Conservation (phyloP, 2,329 filamentous ascomycete genomes). For the Colletotrichum sp. region DNA sequence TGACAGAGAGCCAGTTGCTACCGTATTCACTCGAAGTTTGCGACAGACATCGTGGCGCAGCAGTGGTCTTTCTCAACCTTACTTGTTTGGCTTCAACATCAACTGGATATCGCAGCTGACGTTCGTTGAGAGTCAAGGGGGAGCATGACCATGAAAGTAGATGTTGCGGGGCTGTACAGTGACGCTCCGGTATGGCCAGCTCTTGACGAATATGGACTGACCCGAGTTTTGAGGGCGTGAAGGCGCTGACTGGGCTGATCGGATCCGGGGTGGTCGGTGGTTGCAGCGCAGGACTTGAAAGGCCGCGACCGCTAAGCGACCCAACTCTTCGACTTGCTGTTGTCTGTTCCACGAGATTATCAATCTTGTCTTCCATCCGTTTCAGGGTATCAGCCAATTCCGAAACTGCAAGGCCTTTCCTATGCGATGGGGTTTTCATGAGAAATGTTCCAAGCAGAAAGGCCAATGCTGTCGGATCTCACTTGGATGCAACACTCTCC, state of each 20-base stretch:
- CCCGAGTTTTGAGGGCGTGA: not conserved
- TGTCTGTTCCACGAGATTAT: not conserved
- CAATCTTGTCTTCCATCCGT: not conserved
- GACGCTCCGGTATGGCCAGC: not conserved
- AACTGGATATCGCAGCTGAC: not conserved
- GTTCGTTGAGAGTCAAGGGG: not conserved
- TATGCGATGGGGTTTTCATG: not conserved
- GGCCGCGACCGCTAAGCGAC: not conserved
- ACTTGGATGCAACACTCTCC: slow-evolving; percentile 6
- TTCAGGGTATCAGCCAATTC: not conserved
- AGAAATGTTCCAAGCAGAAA: not conserved
- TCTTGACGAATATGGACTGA: not conserved
- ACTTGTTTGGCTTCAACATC: not conserved
- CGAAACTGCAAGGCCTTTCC: not conserved
- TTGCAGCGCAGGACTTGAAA: not conserved
- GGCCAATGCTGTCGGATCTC: not conserved
- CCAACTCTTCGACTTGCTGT: not conserved
- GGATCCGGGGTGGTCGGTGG: not conserved
- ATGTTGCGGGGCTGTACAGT: not conserved
- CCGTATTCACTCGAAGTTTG: not conserved
- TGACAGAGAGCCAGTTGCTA: not conserved
- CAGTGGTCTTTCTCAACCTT: not conserved
- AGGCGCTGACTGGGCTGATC: not conserved
- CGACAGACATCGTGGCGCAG: not conserved
- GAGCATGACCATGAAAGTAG: not conserved